These are phyloP conservation scores for Medicago ruthenica DNA, from an alignment of 306 rosid genomes.

Conservation along the genomic window DNA sequence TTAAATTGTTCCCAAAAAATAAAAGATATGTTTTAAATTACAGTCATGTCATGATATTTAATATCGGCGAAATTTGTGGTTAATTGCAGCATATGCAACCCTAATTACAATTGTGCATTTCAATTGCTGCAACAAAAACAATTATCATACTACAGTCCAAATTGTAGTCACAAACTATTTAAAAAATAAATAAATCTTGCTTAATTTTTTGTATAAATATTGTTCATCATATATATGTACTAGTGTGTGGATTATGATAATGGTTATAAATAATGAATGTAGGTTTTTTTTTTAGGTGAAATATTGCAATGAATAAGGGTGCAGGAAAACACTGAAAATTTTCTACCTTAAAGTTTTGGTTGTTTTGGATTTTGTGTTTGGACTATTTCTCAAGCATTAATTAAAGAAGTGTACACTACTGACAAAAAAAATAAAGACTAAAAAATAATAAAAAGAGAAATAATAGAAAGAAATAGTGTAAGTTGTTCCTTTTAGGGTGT, in stretches of 20 bases:
- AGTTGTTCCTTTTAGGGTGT: conserved; percentile 34
- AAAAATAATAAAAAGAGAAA: not conserved
- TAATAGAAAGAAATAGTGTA: not conserved
- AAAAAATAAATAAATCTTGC: not conserved
- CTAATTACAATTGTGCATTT: not conserved
- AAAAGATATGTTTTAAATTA: too few relatives aligned
- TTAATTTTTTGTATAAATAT: not conserved
- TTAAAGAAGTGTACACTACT: conserved; percentile 49
- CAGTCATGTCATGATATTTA: not conserved
- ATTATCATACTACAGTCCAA: not conserved
- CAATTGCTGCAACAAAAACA: not conserved
- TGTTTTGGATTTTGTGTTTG: conserved; percentile 64
- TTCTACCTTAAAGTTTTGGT: conserved; percentile 48
- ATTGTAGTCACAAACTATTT: not conserved
- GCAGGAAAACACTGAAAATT: conserved; percentile 42
- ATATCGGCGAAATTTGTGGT: too few relatives aligned
- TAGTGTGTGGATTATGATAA: not conserved
- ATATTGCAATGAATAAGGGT: conserved; percentile 48
- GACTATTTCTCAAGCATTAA: conserved; percentile 54
- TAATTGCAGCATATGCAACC: not conserved
- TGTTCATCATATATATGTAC: too few relatives aligned
- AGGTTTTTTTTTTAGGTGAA: not conserved
- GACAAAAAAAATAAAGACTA: conserved; percentile 39
- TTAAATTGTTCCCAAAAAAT: too few relatives aligned
- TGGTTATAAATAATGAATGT: not conserved